Base-by-base conservation (phyloP, 495 filamentous ascomycete species). In the Astrocystis sublimbata region DNA sequence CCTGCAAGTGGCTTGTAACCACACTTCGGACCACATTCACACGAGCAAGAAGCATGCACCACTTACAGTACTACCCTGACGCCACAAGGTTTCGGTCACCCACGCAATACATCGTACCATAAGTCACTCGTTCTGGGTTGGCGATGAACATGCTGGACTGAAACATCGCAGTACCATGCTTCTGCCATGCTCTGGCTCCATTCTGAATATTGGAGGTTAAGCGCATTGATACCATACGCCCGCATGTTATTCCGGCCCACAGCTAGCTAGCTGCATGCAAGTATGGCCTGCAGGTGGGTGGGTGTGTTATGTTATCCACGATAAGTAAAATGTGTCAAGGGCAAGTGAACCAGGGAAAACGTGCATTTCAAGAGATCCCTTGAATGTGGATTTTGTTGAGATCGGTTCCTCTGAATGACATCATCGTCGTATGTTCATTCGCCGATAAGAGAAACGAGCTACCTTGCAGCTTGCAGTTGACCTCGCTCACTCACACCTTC, bases 361-460 rank as follows among this genome's bases (percentile, higher is more conserved):
- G 45, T 28, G 15, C 26, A 45, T 33, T n/a, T n/a, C n/a, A 35
- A 21, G 8, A 13, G 40, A 1, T 24, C 49, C 40, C 40, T 57
- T 45, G 23, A 57, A 57, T 40, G 54, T 45, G 54, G 54, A 56
- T 24, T 38, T 26, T 38, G 53, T 42, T 42, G 23, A 56, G 53
- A 56, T 42, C 38, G 24, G n/a, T 30, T 23, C 53, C 43, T 13
- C 43, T 56, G n/a, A 42, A 56, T 56, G 53, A 56, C 53, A 56
- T 56, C 53, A 56, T 31, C 8, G 51, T 54, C 33, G 21, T 56
- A 56, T 42, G 35, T 56, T 56, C 52, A 19, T 42, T 56, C 52
- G 52, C 35, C 36, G 21, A 42, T n/a, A 41, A 13, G 13, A 42
- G 52, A 56, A 24, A 42, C 35, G 36, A 28, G 23, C 15, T 38